A percentile compares a stretch with the other conserved stretches of the same genome.
Evolutionary conservation across 1,139 yeast species (phyloP).

Genomic region (Candida gigantensis): DNA sequence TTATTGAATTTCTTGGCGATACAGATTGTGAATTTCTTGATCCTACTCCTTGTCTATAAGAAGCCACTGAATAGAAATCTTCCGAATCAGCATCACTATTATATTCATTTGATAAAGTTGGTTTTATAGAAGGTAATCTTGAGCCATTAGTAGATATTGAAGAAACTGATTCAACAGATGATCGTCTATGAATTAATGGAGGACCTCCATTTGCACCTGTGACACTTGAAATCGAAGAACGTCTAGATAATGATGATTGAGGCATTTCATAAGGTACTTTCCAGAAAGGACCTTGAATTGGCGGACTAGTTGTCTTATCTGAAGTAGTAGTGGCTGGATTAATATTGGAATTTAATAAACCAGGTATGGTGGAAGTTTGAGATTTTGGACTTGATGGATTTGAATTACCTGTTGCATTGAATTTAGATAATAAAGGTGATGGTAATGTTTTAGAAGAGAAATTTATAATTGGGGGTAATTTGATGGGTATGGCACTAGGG

Average conservation of each 20-base stretch:
- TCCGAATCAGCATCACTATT: slow-evolving; percentile 41
- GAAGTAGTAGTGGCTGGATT: not conserved
- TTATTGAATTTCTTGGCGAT: slow-evolving; percentile 50
- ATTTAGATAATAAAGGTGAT: slow-evolving; percentile 8
- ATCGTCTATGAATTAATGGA: slow-evolving; percentile 10
- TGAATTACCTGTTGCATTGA: slow-evolving; percentile 14
- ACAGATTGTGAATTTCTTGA: slow-evolving; percentile 28
- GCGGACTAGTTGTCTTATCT: slow-evolving; percentile 28
- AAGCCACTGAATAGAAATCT: slow-evolving; percentile 36
- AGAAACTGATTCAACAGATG: slow-evolving; percentile 18
- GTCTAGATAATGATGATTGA: slow-evolving; percentile 22
- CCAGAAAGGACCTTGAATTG: slow-evolving; percentile 52
- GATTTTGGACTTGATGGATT: slow-evolving; percentile 24
- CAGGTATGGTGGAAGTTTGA: slow-evolving; percentile 13
- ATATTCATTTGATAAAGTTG: slow-evolving; percentile 24
- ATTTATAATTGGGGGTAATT: slow-evolving; percentile 18
- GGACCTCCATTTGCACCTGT: slow-evolving; percentile 18
- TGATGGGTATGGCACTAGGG: slow-evolving; percentile 16
- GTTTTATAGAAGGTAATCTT: slow-evolving; percentile 31
- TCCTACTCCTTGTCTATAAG: slow-evolving; percentile 31
- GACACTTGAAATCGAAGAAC: slow-evolving; percentile 29
- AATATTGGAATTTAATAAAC: slow-evolving; percentile 15
- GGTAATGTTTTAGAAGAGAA: slow-evolving; percentile 14
- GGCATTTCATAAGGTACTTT: slow-evolving; percentile 56
- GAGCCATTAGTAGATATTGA: slow-evolving; percentile 35